These are phyloP conservation scores for Selaginella tamariscina DNA, from an alignment of 75 land plant genomes.

Conservation along the genomic window DNA sequence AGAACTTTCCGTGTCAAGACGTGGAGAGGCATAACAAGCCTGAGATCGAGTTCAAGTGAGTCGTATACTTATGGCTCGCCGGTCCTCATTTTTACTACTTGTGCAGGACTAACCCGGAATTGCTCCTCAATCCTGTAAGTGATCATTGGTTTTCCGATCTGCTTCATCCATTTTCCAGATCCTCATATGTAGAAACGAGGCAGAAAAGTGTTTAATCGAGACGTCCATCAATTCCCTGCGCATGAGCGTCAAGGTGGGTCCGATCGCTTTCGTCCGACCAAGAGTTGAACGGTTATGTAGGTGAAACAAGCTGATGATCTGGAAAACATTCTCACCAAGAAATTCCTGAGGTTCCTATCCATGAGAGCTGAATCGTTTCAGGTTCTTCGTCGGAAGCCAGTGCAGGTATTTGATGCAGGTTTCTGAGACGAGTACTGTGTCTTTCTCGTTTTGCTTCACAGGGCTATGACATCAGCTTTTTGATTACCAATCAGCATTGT, in stretches of 20 bases:
- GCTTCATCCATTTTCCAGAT: conserved; percentile 35
- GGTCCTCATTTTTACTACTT: background rate
- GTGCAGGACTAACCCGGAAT: conserved; percentile 88
- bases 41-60: conserved; percentile 92
- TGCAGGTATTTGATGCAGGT: conserved; percentile 45
- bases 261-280: background rate
- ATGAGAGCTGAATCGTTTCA: conserved; percentile 98
- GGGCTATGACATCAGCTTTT: conserved; percentile 98
- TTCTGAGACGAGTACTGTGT: background rate
- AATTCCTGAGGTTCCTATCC: conserved; percentile 86
- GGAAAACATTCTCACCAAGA: conserved; percentile 90
- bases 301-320: conserved; percentile 97
- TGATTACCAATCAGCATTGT: conserved; percentile 90
- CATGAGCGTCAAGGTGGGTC: conserved; percentile 81
- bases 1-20: conserved; percentile 98
- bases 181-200: conserved; percentile 88
- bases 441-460: conserved; percentile 16
- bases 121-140: conserved; percentile 83
- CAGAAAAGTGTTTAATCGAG: conserved; percentile 95
- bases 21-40: conserved; percentile 97
- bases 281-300: conserved; percentile 22
- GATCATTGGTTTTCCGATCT: conserved; percentile 7
- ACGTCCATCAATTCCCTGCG: conserved; percentile 94
- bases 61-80: background rate
- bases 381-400: conserved; percentile 88